Evolutionary conservation across 768 basidiomycete species (phyloP).

Genomic region (Amanita fuliginea): DNA sequence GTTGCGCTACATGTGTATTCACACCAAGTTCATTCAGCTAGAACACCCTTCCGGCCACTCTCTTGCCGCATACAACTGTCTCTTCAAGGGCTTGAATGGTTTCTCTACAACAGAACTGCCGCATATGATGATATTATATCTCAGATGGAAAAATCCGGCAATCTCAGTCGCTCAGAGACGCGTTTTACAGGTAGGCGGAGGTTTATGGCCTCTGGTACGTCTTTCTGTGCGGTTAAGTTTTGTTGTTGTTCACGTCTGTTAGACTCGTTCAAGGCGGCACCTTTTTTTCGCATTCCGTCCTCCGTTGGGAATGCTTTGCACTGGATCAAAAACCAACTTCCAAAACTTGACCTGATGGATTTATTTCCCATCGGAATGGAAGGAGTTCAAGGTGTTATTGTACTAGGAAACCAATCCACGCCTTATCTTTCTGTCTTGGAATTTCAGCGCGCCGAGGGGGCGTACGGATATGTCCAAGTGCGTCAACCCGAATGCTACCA

Average conservation of each 20-base stretch:
- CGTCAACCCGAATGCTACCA: conserved; percentile 14
- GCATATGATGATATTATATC: conserved; percentile 82
- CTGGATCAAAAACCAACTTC: conserved; percentile 53
- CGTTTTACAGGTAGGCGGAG: conserved; percentile 21
- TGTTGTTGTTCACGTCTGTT: not conserved
- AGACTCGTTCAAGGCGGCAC: conserved; percentile 16
- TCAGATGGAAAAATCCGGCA: conserved; percentile 44
- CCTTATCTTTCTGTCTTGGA: conserved; percentile 73
- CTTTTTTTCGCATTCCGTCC: conserved; percentile 22
- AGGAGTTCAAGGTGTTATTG: conserved; percentile 69
- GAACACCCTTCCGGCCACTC: conserved; percentile 24
- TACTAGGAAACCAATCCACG: conserved; percentile 80
- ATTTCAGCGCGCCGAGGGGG: conserved; percentile 69
- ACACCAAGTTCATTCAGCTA: conserved; percentile 16
- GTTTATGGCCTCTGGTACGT: conserved; percentile 6
- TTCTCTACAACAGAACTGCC: conserved; percentile 82
- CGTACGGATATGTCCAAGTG: conserved; percentile 70
- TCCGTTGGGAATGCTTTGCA: conserved; percentile 28
- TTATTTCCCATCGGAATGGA: conserved; percentile 79
- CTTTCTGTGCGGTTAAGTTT: not conserved
- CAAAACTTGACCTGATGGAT: conserved; percentile 68
- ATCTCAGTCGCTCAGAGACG: conserved; percentile 19
- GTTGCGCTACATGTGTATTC: not conserved
- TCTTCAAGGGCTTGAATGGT: conserved; percentile 85
- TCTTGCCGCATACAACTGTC: conserved; percentile 77